phyloP scores from a whole-genome alignment of 352 stramenopile genomes.

The Phytophthora pinifolia region DNA sequence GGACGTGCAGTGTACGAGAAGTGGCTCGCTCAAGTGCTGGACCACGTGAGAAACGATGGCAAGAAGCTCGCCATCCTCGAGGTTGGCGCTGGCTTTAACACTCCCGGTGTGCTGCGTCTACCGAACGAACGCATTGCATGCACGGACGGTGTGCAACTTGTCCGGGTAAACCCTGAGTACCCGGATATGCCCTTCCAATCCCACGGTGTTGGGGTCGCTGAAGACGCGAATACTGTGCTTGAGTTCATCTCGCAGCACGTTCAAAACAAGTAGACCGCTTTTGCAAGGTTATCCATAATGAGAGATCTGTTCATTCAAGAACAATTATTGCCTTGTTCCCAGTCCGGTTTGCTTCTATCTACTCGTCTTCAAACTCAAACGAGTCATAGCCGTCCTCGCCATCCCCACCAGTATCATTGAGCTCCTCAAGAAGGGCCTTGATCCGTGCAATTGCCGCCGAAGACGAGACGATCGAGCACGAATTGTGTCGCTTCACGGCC shows the following conservation, averaged over 20 bases:
- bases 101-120: slow-evolving; percentile 4
- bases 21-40: slow-evolving; percentile 29
- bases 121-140: not conserved
- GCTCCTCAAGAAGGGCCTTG: slow-evolving; percentile 73
- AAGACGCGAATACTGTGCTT: not conserved
- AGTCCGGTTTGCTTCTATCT: slow-evolving; percentile 2
- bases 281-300: slow-evolving; percentile 5
- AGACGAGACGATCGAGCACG: slow-evolving; percentile 71
- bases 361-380: slow-evolving; percentile 70
- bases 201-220: not conserved
- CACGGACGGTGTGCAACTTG: not conserved
- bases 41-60: slow-evolving; percentile 21
- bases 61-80: slow-evolving; percentile 67
- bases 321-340: slow-evolving; percentile 1
- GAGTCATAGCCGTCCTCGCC: slow-evolving; percentile 78
- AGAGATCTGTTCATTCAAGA: slow-evolving; percentile 13
- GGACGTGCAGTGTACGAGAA: slow-evolving; percentile 27
- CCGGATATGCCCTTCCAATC: slow-evolving; percentile 1
- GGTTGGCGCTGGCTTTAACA: slow-evolving; percentile 63
- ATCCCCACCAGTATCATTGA: slow-evolving; percentile 51
- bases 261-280: slow-evolving; percentile 4
- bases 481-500: slow-evolving; percentile 69
- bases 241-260: slow-evolving; percentile 29
- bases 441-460: slow-evolving; percentile 60
- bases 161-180: not conserved